phyloP scores from a whole-genome alignment of 2,329 filamentous ascomycete species.

The Graphiopsis chlorocephala region DNA sequence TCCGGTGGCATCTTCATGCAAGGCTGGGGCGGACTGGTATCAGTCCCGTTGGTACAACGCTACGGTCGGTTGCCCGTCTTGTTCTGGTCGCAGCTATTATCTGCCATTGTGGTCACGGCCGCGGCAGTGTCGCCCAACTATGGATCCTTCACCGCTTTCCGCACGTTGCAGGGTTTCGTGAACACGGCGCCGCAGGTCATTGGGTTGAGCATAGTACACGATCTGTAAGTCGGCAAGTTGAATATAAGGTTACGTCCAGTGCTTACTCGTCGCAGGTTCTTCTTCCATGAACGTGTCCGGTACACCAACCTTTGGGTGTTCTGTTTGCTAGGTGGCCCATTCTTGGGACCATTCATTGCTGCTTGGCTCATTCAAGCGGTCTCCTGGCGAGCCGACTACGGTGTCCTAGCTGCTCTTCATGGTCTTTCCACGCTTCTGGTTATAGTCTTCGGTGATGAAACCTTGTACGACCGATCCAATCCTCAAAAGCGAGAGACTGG shows the following conservation, averaged over 20 bases:
- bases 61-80: conserved; percentile 30
- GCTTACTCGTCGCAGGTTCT: conserved; percentile 24
- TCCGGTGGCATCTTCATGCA: neutral
- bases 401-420: conserved; percentile 13
- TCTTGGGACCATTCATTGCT: conserved; percentile 21
- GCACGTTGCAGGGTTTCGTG: conserved; percentile 30
- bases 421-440: neutral
- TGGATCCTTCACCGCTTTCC: conserved; percentile 27
- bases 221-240: conserved; percentile 25
- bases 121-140: conserved; percentile 23
- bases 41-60: conserved; percentile 26
- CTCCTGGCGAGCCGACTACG: conserved; percentile 19
- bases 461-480: neutral
- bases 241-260: neutral
- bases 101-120: conserved; percentile 23
- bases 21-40: neutral
- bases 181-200: conserved; percentile 29
- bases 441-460: neutral
- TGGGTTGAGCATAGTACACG: conserved; percentile 33
- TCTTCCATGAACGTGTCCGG: conserved; percentile 37
- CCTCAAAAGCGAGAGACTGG: neutral
- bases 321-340: conserved; percentile 26
- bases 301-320: conserved; percentile 37
- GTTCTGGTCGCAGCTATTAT: conserved; percentile 31
- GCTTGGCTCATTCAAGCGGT: conserved; percentile 16